Evolutionary conservation across 1,139 yeast genomes (phyloP).

Genomic region (Meyerozyma smithsonii): DNA sequence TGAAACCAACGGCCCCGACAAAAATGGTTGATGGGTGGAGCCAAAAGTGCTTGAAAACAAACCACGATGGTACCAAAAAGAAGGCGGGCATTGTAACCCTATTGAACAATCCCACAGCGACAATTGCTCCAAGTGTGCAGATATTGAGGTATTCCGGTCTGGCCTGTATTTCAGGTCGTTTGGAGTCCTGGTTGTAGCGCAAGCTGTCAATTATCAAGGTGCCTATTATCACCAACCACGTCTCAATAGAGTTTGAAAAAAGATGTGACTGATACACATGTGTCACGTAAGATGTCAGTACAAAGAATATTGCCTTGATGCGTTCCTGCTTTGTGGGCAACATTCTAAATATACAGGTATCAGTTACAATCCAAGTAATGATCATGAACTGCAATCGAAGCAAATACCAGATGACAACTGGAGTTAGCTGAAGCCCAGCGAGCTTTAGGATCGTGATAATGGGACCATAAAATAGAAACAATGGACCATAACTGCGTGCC

Average conservation of each 20-base stretch:
- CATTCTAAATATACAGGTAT: constrained; percentile 44
- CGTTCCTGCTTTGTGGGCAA: constrained; percentile 59
- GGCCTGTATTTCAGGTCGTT: constrained; percentile 7
- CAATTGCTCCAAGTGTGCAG: constrained; percentile 45
- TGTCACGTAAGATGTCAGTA: constrained; percentile 75
- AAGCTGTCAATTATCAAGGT: constrained; percentile 49
- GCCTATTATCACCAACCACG: constrained; percentile 56
- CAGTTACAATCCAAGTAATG: constrained; percentile 56
- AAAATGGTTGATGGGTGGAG: constrained; percentile 21
- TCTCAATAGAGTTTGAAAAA: constrained; percentile 83
- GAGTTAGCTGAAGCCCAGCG: constrained; percentile 23
- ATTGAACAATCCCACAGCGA: constrained; percentile 73
- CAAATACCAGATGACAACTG: constrained; percentile 50
- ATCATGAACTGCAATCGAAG: constrained; percentile 55
- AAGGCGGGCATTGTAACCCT: constrained; percentile 81
- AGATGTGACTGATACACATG: constrained; percentile 82
- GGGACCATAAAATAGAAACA: constrained; percentile 70
- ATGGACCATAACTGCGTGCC: constrained; percentile 69
- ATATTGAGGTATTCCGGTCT: constrained; percentile 13
- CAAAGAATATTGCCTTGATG: constrained; percentile 58
- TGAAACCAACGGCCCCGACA: constrained; percentile 24
- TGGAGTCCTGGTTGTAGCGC: constrained; percentile 21
- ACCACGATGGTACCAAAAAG: constrained; percentile 54
- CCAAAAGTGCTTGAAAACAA: constrained; percentile 33
- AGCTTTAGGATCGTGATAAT: constrained; percentile 32